A percentile compares a stretch with the other conserved stretches of the same genome.
Conservation (phyloP, 768 basidiomycete genomes). For the Collybiopsis confluens region DNA sequence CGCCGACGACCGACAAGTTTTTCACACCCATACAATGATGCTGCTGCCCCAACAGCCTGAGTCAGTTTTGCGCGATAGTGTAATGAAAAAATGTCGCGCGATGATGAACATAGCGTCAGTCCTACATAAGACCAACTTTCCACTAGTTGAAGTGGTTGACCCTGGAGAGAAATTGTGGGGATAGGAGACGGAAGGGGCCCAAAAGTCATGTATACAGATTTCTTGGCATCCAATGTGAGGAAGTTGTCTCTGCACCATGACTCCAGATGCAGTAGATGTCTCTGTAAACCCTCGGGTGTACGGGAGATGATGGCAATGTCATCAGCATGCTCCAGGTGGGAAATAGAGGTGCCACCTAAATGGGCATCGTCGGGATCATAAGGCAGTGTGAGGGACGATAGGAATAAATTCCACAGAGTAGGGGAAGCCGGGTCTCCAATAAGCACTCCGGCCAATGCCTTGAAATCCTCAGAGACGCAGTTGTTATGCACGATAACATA, state of each 20-base stretch:
- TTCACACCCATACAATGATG: too few species aligned
- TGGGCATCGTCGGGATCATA: neutral
- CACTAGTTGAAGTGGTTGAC: too few species aligned
- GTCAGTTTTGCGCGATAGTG: too few species aligned
- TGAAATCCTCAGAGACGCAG: slow-evolving; percentile 5
- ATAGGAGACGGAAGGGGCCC: neutral
- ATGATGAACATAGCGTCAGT: too few species aligned
- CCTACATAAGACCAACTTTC: too few species aligned
- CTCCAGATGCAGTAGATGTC: neutral
- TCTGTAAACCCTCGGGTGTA: neutral
- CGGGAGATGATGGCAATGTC: slow-evolving; percentile 3
- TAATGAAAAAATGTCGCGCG: too few species aligned
- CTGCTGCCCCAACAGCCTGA: too few species aligned
- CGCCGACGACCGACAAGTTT: too few species aligned
- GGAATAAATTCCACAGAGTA: slow-evolving; percentile 7
- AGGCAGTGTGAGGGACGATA: neutral
- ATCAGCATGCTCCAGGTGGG: too few species aligned
- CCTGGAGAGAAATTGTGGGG: too few species aligned
- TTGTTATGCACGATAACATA: neutral
- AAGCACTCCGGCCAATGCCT: slow-evolving; percentile 2
- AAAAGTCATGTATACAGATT: slow-evolving; percentile 6
- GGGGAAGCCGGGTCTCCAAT: slow-evolving; percentile 12
- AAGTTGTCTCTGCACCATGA: neutral
- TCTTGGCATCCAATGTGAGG: neutral
- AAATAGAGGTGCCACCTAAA: neutral